Base-by-base conservation (phyloP, 441 rosid species). In the Eruca vesicaria region DNA sequence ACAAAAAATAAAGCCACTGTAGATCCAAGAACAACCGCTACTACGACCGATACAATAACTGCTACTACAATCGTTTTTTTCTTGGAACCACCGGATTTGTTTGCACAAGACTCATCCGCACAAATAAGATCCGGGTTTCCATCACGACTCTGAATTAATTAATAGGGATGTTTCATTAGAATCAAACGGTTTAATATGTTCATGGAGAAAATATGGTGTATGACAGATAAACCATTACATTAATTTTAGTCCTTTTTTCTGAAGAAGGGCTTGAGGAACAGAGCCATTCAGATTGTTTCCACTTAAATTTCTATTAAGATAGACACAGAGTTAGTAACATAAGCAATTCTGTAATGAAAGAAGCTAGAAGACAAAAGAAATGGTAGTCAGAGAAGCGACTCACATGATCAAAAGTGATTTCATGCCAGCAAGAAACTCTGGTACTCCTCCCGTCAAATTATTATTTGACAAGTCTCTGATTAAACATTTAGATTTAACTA, bases 391-490 rank as follows among this genome's bases (percentile, higher is more conserved):
- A 8, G 52, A 21, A 56, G 18, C 3, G 19, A 74, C 89, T 86
- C 68, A 86, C 88, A 89, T 45, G 70, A 78, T 21, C 41, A 21
- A 82, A 5, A 88, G 81, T 29, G 73, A 72, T 12, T 80, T 38
- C 52, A 90, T 8, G 53, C 68, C 48, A 31, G 88, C 72, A 1
- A 90, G 81, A 81, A 80, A 81, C 9, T 74, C 85, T 0, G 91
- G 90, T 20, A 90, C 74, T 43, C 43, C 15, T 19, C 91, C 96
- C 0, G 73, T 81, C 60, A 87, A 84, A 20, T 41, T 79, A 56
- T 87, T 90, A 61, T 86, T 79, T n/a, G 96, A 90, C 62, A 89
- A 82, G 56, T 89, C 88, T 80, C 94, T 89, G 70, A 6, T 56
- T 4, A 69, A 75, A 41, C 56, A 69, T 31, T 18, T 45, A 55